These are phyloP conservation scores for Cryphonectria naterciae DNA, from an alignment of 2,329 filamentous ascomycete genomes.

Conservation along the genomic window DNA sequence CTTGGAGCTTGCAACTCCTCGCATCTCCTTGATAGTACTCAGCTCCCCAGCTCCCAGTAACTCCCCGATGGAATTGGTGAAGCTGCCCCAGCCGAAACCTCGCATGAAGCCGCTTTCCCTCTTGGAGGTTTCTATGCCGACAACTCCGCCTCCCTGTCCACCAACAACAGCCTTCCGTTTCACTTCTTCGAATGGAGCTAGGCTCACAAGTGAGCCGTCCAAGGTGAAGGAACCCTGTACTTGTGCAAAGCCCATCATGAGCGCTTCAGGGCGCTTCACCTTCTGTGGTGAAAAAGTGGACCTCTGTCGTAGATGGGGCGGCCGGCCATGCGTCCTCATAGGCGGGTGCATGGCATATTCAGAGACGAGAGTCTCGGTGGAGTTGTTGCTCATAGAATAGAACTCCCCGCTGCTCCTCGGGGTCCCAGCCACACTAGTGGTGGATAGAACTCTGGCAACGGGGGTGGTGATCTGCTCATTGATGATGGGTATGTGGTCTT, in stretches of 20 bases:
- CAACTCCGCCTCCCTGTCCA: conserved; percentile 83
- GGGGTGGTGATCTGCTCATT: conserved; percentile 62
- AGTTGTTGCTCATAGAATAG: conserved; percentile 93
- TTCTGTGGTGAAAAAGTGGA: conserved; percentile 50
- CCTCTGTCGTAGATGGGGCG: conserved; percentile 51
- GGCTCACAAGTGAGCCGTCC: conserved; percentile 88
- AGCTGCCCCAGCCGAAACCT: conserved; percentile 83
- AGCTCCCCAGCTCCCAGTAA: conserved; percentile 84
- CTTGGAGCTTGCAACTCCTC: conserved; percentile 81
- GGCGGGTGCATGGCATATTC: conserved; percentile 72
- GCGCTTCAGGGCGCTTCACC: conserved; percentile 67
- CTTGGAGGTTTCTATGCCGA: conserved; percentile 76
- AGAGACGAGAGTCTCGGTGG: conserved; percentile 87
- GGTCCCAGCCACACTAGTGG: conserved; percentile 76
- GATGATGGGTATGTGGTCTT: conserved; percentile 53
- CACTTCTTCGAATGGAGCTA: conserved; percentile 90
- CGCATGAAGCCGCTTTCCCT: conserved; percentile 79
- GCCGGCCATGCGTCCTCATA: conserved; percentile 41
- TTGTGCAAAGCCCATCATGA: conserved; percentile 99
- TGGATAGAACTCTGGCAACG: conserved; percentile 72
- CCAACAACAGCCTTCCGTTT: conserved; percentile 92
- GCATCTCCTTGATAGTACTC: conserved; percentile 95
- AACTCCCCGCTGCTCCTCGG: conserved; percentile 93
- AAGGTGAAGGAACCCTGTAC: conserved; percentile 89
- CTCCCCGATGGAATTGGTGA: conserved; percentile 86